A percentile compares a stretch with the other conserved stretches of the same genome.
Evolutionary conservation across 768 basidiomycete genomes (phyloP).

Genomic region (Naganishia kalamii): DNA sequence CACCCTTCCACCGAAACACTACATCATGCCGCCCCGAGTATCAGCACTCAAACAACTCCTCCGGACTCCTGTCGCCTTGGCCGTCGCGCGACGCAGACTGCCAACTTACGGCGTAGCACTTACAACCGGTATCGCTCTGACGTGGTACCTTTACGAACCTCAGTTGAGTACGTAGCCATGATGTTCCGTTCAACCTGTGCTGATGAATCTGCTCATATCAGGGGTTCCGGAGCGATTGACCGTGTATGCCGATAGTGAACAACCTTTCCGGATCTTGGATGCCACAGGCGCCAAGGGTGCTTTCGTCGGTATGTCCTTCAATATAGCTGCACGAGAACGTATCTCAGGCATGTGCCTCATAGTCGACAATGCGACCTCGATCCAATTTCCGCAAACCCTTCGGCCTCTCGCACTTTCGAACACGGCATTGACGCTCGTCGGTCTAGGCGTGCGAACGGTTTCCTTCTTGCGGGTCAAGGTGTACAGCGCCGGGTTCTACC

Average conservation of each 20-base stretch:
- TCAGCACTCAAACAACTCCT: neutral
- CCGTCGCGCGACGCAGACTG: neutral
- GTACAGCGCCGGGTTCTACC: constrained; percentile 85
- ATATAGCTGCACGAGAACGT: neutral
- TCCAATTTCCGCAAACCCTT: constrained; percentile 39
- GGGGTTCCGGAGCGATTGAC: neutral
- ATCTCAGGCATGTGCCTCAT: too few relatives aligned
- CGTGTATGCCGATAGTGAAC: constrained; percentile 6
- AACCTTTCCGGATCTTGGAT: neutral
- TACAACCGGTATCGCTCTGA: neutral
- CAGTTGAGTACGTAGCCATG: neutral
- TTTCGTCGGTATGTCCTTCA: neutral
- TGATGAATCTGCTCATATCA: neutral
- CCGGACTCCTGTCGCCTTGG: neutral
- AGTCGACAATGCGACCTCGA: constrained; percentile 46
- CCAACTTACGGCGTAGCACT: neutral
- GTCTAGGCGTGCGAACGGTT: constrained; percentile 78
- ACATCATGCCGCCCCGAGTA: neutral
- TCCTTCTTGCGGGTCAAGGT: constrained; percentile 83
- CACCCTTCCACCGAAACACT: neutral
- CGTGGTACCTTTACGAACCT: neutral
- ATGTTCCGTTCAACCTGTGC: neutral
- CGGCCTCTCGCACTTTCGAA: constrained; percentile 3
- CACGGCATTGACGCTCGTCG: constrained; percentile 61
- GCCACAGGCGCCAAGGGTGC: neutral